Evolutionary conservation across 805 yeast species (phyloP), one percentile per base, ranked within the genome.

Genomic region (Metschnikowia santaceciliae): DNA sequence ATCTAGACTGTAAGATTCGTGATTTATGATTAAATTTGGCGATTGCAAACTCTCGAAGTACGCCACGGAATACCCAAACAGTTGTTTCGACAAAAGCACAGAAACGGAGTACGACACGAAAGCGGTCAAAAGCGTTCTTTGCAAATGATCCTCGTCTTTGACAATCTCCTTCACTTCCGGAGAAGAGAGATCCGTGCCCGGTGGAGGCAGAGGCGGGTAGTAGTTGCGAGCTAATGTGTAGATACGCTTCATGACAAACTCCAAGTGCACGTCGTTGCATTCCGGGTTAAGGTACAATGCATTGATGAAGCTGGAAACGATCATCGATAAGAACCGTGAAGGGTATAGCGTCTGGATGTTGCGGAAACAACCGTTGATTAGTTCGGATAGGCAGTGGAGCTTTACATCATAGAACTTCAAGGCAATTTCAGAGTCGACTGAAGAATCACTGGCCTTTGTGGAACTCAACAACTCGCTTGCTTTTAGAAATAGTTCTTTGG

Each of bases 401-500:
- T 85, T 80, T 46, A 90, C 47, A 26, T 79, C 80, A 58, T 79
- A 77, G 53, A 72, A 69, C 51, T 54, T 61, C 50, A 62, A 69
- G 32, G 40, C 50, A n/a, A 26, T 23, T 30, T 32, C 36, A 43
- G 34, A n/a, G 17, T 53, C 51, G 13, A 39, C 54, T 6, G 48
- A 48, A 19, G 59, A 60, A 13, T 55, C 58, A 22, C 56, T 54
- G 4, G 68, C 58, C 19, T 62, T 62, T 32, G 85, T 56, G 0
- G 64, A 53, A 13, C 72, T 57, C 17, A 91, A 63, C 30, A 86
- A 62, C 62, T 90, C 96, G 63, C 88, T 83, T 11, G 82, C 71
- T 53, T 85, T 82, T 47, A 91, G 67, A 35, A 90, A 79, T 48
- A 90, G 66, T 66, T 90, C 96, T 59, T 88, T 89, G 6, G 94